Evolutionary conservation across 371 early-diverging fungal species (phyloP), one percentile per base, ranked within the genome.

Genomic region (Mucor saturninus): DNA sequence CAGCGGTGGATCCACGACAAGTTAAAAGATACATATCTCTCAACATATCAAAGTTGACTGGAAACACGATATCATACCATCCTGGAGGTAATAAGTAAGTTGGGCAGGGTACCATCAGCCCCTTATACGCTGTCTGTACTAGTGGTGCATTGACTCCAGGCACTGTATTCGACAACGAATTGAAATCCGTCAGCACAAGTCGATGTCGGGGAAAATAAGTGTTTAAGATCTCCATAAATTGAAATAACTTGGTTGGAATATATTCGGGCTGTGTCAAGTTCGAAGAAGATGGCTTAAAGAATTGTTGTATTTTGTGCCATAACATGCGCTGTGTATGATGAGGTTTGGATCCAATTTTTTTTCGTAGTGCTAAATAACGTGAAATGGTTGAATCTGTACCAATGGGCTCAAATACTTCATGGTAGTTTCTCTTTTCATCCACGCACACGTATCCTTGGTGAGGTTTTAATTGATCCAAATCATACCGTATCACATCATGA

Each of bases 51-150:
- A 96, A 96, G 69, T 97, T 86, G n/a, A 95, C 95, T 1, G 98
- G 97, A 73, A 96, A 97, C 65, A 96, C 93, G 32, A 96, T 93
- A 72, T 96, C 96, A 75, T 95, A 97, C 87, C 88, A 93, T 10
- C 98, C 98, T 1, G 94, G 96, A 68, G 90, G 89, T 11, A 96
- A 93, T 70, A 93, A 84, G 63, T 93, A 95, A 0, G 95, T 94
- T 26, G 91, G 84, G 63, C 93, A 94, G 9, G 97, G 91, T 5
- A 96, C 89, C 93, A 95, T 95, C 6, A 77, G 80, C 0, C 91
- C 87, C 45, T 83, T 65, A 71, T 92, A 92, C 14, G 95, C 71
- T 3, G 94, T 96, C 77, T 97, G 96, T 3, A 96, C 96, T 4
- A 95, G 92, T 0, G 98, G 98, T 14, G 87, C 95, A 59, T 87